Percentiles rank a stretch among this genome's conserved stretches.
phyloP scores from a whole-genome alignment of 2,329 filamentous ascomycete species.

The Trichoderma sp. region DNA sequence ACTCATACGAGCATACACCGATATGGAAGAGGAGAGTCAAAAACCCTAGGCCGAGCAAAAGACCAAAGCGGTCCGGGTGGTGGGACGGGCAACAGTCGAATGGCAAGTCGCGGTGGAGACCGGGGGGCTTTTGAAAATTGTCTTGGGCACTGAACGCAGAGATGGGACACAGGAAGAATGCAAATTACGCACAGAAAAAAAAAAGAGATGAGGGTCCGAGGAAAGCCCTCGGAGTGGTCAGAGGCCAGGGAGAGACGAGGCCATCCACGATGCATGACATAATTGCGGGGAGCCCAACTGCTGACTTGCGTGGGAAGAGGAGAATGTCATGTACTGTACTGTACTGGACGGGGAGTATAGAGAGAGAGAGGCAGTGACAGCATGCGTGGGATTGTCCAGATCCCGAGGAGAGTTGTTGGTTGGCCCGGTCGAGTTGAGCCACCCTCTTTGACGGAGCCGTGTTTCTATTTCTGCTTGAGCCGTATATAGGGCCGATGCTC shows the following conservation, averaged over 20 bases:
- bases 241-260: conserved; percentile 12
- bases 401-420: conserved; percentile 5
- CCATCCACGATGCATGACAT: conserved; percentile 42
- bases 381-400: conserved; percentile 15
- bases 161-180: conserved; percentile 15
- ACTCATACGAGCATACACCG: conserved; percentile 17
- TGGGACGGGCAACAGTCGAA: conserved; percentile 17
- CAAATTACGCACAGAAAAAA: conserved; percentile 20
- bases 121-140: conserved; percentile 11
- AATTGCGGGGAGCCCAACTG: conserved; percentile 38
- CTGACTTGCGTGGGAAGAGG: conserved; percentile 16
- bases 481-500: background rate
- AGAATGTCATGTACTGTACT: conserved; percentile 13
- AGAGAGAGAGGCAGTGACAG: conserved; percentile 7
- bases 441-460: conserved; percentile 10
- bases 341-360: background rate
- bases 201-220: conserved; percentile 13
- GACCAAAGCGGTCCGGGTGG: conserved; percentile 12
- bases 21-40: conserved; percentile 12
- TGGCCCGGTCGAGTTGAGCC: conserved; percentile 13
- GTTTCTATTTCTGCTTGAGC: conserved; percentile 15
- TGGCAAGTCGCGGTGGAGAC: conserved; percentile 13
- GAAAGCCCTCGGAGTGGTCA: conserved; percentile 16
- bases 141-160: conserved; percentile 18
- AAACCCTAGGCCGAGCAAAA: conserved; percentile 18